Base-by-base conservation (phyloP, 495 filamentous ascomycete species). In the Penicillium goetzii region DNA sequence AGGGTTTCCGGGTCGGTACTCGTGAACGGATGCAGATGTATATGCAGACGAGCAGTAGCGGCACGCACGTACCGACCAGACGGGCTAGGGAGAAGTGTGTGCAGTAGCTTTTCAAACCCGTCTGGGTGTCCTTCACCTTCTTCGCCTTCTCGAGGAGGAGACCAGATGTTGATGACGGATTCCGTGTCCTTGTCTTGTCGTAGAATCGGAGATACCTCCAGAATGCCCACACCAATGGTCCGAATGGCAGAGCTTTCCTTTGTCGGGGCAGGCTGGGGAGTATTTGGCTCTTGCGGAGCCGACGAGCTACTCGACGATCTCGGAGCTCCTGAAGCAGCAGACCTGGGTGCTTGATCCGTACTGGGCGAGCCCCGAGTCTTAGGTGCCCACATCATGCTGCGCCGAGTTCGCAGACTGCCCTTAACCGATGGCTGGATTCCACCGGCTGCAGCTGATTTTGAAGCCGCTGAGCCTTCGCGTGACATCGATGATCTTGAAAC, bases 371-470 rank as follows among this genome's bases (percentile, higher is more conserved):
- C 67, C 25, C 76, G 74, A 19, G 63, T 62, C 58, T 81, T 81
- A 14, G 72, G 68, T 0, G 87, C 86, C 88, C 92, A 96, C 88
- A 96, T 93, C 70, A 94, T 78, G 74, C 93, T 96, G 65, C 93
- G 86, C 66, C 91, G 89, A 61, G 79, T 78, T 64, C 79, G 84
- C 23, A 80, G 51, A 61, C 78, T 80, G 30, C 78, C 80, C 58
- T 78, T 79, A 25, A 64, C 74, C 1, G 76, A 76, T 3, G 71
- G 68, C 32, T 73, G 71, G 32, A 73, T 23, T 8, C 63, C 65
- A 14, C 64, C 69, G 15, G 66, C 50, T 40, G 52, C 41, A 10
- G 75, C 54, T 40, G 72, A 63, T 56, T 72, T 78, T 33, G 70
- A 62, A 12, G 77, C 69, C 0, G 70, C 47, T 4, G 75, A 70